Evolutionary conservation across 2,329 filamentous ascomycete genomes (phyloP).

Genomic region (Niveomyces coronatus): DNA sequence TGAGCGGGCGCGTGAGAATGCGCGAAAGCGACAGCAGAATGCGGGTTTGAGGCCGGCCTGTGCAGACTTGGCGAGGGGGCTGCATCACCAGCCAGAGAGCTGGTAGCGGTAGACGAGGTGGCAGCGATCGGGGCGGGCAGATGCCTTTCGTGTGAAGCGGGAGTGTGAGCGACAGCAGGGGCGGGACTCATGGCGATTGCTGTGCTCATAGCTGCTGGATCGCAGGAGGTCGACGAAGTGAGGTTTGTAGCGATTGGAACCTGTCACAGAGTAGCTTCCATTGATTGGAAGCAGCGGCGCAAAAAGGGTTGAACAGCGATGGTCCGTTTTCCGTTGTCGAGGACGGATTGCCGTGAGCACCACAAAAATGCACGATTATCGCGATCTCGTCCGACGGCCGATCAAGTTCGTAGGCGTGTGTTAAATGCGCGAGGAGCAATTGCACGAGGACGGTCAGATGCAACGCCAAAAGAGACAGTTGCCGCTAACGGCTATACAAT

Average conservation of each 20-base stretch:
- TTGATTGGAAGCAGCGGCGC: neutral
- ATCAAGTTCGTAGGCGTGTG: no score
- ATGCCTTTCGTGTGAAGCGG: conserved; percentile 54
- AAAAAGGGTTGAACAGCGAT: neutral
- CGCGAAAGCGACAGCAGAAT: conserved; percentile 29
- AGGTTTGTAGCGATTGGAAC: neutral
- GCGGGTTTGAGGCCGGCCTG: conserved; percentile 25
- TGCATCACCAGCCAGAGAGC: conserved; percentile 19
- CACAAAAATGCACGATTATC: no score
- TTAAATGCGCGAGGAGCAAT: no score
- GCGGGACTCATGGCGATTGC: conserved; percentile 60
- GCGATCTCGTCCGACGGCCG: no score
- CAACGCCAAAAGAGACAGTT: no score
- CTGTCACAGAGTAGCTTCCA: no score
- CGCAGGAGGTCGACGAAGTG: neutral
- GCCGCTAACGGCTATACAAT: no score
- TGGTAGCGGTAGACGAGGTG: conserved; percentile 22
- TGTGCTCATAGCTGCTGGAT: conserved; percentile 47
- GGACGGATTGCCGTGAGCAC: no score
- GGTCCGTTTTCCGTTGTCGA: no score
- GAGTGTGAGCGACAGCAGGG: no score
- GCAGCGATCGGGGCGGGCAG: conserved; percentile 42
- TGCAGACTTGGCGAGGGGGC: conserved; percentile 34
- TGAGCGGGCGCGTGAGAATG: no score
- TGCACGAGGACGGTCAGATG: no score